phyloP scores from a whole-genome alignment of 176 grass and related monocot species.

The Phragmites australis region DNA sequence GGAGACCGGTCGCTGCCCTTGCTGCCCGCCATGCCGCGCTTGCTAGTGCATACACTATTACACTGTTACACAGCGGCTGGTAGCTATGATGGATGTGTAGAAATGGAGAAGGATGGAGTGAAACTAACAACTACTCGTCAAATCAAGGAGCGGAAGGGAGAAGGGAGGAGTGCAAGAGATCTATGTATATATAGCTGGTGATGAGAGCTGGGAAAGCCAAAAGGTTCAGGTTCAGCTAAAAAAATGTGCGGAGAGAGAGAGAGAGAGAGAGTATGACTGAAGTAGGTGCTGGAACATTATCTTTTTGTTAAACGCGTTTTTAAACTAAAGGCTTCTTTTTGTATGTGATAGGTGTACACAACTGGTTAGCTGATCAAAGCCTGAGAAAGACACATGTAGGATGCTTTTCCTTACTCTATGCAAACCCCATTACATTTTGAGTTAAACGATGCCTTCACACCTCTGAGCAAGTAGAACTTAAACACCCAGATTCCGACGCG shows the following conservation, averaged over 20 bases:
- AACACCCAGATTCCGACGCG: background rate
- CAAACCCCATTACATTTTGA: slow-evolving; percentile 2
- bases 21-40: slow-evolving; percentile 40
- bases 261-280: background rate
- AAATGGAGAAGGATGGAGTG: slow-evolving; percentile 17
- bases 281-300: background rate
- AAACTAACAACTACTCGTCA: background rate
- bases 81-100: background rate
- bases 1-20: slow-evolving; percentile 33
- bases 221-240: background rate
- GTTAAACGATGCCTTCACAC: background rate
- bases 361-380: slow-evolving; percentile 14
- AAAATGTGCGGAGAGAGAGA: background rate
- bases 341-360: slow-evolving; percentile 19
- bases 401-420: slow-evolving; percentile 9
- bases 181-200: slow-evolving; percentile 21
- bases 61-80: background rate
- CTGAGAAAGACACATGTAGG: background rate
- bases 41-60: background rate
- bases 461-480: background rate
- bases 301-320: background rate
- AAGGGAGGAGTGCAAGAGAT: background rate
- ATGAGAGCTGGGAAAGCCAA: slow-evolving; percentile 4
- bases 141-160: background rate
- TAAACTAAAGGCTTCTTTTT: background rate